Evolutionary conservation across 306 rosid genomes (phyloP).

Genomic region (apple (Malus domestica)): DNA sequence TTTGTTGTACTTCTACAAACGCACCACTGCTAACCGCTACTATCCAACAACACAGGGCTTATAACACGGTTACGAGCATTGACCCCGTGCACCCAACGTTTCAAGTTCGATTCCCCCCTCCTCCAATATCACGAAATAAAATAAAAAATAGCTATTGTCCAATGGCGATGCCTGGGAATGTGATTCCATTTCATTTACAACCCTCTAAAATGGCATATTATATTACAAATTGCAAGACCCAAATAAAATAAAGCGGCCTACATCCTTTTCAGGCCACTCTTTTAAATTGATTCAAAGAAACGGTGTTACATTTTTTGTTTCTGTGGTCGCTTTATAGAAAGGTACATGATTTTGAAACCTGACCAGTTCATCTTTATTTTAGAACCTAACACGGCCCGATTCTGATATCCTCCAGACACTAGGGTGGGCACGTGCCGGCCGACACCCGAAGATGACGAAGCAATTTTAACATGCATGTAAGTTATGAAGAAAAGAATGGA

Average conservation of each 20-base stretch:
- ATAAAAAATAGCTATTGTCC: not conserved
- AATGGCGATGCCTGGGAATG: not conserved
- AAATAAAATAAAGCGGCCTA: no score
- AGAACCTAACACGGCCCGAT: not conserved
- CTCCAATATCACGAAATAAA: no score
- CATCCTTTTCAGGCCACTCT: not conserved
- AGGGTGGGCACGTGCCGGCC: no score
- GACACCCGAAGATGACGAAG: no score
- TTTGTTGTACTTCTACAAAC: not conserved
- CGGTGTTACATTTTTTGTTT: not conserved
- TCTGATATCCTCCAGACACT: no score
- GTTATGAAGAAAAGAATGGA: no score
- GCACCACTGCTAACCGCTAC: not conserved
- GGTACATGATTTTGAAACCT: not conserved
- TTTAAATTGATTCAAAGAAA: not conserved
- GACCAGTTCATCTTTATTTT: not conserved
- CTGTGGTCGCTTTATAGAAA: not conserved
- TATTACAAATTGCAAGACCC: not conserved
- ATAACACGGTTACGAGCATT: no score
- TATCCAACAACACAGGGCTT: not conserved
- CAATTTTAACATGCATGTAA: no score
- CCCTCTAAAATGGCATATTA: not conserved
- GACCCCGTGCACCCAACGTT: no score
- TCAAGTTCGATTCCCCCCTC: no score
- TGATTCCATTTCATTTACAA: conserved; percentile 2